Evolutionary conservation across 75 land plant species (phyloP), one percentile per base, ranked within the genome.

Genomic region (Cupressus sempervirens): DNA sequence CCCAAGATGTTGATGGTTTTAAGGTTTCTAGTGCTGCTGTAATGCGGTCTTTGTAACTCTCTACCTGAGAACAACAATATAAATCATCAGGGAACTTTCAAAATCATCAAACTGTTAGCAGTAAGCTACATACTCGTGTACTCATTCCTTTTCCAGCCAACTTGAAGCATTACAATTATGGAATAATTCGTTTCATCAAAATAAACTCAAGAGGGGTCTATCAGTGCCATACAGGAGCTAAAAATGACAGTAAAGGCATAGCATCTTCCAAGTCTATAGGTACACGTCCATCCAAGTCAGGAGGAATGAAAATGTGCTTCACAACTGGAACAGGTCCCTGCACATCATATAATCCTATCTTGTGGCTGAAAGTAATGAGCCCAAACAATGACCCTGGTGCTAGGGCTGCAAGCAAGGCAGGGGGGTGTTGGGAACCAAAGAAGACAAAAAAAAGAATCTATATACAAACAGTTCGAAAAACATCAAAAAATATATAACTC

Each of bases 1-100:
- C 99, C 99, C 99, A 98, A 8, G 99, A 95, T 81, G 97, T 95
- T 41, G 99, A 94, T 38, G 99, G 99, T 85, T 89, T 95, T 11
- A 98, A 88, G 40, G 99, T 96, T 73, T 98, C 99, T 83, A 98
- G 91, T 13, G 99, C 97, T 83, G 97, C 90, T 80, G 99, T 93
- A 85, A 98, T 96, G 83, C 89, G 89, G 16, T 96, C 99, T 86
- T 98, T 98, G 83, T 94, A 97, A 46, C 89, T 92, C 45, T 96
- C 99, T 38, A 97, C 97, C 99, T 98, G 88, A 34, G 81, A 3
- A 18, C 82, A 15, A 77, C 38, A 40, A 45, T 79, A 30, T 18
- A 15, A 34, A 20, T 26, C 54, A 20, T 30, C 45, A 48, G 46
- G 29, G 15, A 81, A 32, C 83, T 29, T 26, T 81, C 20, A 30